Percentiles rank a stretch among this genome's conserved stretches.
Conservation (phyloP, 495 filamentous ascomycete genomes). For the Hypomontagnella submonticulosa region DNA sequence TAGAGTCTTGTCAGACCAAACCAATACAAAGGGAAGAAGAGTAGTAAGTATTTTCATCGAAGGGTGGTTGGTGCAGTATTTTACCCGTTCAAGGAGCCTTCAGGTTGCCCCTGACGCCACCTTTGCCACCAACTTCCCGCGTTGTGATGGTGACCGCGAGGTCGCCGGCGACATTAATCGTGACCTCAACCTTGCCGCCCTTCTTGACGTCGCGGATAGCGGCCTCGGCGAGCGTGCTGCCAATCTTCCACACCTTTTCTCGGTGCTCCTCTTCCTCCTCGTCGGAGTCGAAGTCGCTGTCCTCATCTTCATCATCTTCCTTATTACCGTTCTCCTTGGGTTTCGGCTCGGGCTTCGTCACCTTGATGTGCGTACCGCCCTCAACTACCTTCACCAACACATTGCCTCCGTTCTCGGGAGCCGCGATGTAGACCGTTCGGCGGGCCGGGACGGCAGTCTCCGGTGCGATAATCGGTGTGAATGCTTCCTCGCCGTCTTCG, state of each 20-base stretch:
- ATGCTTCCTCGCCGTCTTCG: constrained; percentile 69
- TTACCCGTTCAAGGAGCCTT: constrained; percentile 38
- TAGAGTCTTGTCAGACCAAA: background rate
- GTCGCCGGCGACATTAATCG: constrained; percentile 83
- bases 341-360: constrained; percentile 84
- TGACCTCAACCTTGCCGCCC: constrained; percentile 91
- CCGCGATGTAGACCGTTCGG: constrained; percentile 78
- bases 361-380: constrained; percentile 86
- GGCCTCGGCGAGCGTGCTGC: constrained; percentile 85
- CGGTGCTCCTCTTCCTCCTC: constrained; percentile 88
- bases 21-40: constrained; percentile 2
- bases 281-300: constrained; percentile 75
- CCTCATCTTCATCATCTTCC: constrained; percentile 66
- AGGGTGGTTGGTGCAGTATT: background rate
- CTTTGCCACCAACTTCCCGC: constrained; percentile 86
- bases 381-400: constrained; percentile 89
- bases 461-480: constrained; percentile 79
- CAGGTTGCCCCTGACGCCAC: constrained; percentile 80
- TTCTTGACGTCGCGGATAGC: constrained; percentile 84
- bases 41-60: background rate
- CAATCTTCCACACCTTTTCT: constrained; percentile 93
- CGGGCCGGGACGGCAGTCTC: constrained; percentile 93
- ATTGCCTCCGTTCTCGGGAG: constrained; percentile 81
- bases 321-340: constrained; percentile 71
- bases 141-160: constrained; percentile 80